Evolutionary conservation across 345 rosid genomes (phyloP).

Genomic region (Eucalyptus dawsonii): DNA sequence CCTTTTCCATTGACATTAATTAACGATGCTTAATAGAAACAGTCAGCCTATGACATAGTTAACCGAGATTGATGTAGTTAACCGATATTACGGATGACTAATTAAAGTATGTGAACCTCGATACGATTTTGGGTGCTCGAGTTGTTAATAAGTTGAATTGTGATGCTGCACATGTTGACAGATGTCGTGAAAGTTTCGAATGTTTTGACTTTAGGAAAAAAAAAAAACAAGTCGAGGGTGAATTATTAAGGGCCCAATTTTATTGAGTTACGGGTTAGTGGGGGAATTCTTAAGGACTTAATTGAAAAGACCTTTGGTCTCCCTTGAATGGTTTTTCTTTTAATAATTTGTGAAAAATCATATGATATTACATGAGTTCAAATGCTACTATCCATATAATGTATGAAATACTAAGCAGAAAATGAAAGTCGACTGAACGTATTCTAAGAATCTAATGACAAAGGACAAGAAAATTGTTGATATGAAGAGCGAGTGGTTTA

Average conservation of each 20-base stretch:
- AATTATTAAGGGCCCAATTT: background rate
- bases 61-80: background rate
- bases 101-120: background rate
- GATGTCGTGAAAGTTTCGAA: background rate
- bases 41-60: background rate
- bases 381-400: background rate
- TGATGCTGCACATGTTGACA: background rate
- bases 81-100: background rate
- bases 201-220: background rate
- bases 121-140: background rate
- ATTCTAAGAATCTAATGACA: background rate
- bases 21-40: background rate
- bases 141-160: background rate
- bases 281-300: background rate
- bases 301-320: background rate
- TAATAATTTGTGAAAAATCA: background rate
- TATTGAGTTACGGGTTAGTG: background rate
- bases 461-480: background rate
- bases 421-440: background rate
- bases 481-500: background rate
- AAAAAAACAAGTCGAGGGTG: background rate
- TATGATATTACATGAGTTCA: background rate
- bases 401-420: background rate
- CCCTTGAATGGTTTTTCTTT: constrained; percentile 10
- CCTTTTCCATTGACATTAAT: background rate